Percentiles rank a stretch among this genome's conserved stretches.
Evolutionary conservation across 495 filamentous ascomycete genomes (phyloP).

Genomic region (Annulohypoxylon stygium): DNA sequence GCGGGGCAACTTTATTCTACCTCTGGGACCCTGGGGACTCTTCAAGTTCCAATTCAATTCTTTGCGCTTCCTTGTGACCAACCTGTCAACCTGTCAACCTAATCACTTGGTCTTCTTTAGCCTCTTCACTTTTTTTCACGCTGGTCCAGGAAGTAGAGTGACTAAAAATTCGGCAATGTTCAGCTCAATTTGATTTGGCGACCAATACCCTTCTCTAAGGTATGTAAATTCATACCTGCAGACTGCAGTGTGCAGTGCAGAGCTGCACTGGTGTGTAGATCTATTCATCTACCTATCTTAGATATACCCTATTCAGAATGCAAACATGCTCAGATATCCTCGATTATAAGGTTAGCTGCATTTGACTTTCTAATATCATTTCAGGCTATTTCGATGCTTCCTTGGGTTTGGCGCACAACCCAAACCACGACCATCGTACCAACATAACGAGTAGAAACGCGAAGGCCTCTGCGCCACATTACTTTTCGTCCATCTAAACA

Average conservation of each 20-base stretch:
- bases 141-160: constrained; percentile 15
- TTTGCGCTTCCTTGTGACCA: constrained; percentile 10
- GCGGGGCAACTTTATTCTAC: constrained; percentile 39
- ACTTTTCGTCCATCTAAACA: constrained; percentile 1
- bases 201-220: constrained; percentile 8
- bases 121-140: not conserved
- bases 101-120: constrained; percentile 7
- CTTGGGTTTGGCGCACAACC: not conserved
- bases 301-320: not conserved
- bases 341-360: constrained; percentile 3
- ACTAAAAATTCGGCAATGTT: constrained; percentile 28
- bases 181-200: constrained; percentile 23
- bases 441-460: constrained; percentile 1
- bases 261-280: not conserved
- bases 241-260: not conserved
- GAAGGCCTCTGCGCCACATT: constrained; percentile 5
- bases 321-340: not conserved
- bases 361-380: constrained; percentile 14
- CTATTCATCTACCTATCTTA: not conserved
- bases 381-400: constrained; percentile 29
- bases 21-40: constrained; percentile 12
- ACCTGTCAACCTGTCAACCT: not conserved
- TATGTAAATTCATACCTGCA: constrained; percentile 6
- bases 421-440: constrained; percentile 14
- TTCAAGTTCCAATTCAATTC: constrained; percentile 5